These are phyloP conservation scores for Solioccasus polychromus DNA, from an alignment of 768 basidiomycete species.

Conservation along the genomic window DNA sequence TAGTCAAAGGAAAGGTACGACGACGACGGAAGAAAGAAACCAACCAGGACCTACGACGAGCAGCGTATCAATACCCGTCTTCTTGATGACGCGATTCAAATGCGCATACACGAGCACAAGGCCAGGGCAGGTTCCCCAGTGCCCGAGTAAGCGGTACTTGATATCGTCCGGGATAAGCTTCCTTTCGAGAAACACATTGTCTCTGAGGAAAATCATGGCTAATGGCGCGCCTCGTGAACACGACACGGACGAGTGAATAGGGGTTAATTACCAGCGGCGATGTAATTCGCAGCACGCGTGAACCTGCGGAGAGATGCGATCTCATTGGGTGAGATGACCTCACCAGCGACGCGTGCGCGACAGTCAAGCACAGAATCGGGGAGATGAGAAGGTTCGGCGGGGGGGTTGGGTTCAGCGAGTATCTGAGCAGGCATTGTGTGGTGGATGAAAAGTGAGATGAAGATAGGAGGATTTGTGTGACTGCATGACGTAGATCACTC, in stretches of 20 bases:
- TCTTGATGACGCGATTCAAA: constrained; percentile 60
- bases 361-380: constrained; percentile 54
- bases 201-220: constrained; percentile 85
- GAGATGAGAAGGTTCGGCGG: constrained; percentile 65
- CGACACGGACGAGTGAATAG: neutral
- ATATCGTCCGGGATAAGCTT: constrained; percentile 64
- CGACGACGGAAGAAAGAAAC: constrained; percentile 1
- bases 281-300: constrained; percentile 63
- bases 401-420: constrained; percentile 61
- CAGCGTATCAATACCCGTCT: constrained; percentile 58
- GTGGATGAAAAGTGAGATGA: neutral
- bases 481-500: too few species aligned
- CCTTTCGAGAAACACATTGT: constrained; percentile 65
- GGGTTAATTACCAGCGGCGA: constrained; percentile 56
- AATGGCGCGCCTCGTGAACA: constrained; percentile 2
- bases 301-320: constrained; percentile 52
- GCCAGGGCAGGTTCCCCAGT: constrained; percentile 85
- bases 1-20: neutral
- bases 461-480: neutral
- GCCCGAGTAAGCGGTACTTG: constrained; percentile 78
- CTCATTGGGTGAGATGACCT: constrained; percentile 49
- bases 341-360: constrained; percentile 44
- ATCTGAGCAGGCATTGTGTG: constrained; percentile 55
- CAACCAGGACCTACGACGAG: constrained; percentile 79
- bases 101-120: constrained; percentile 72